phyloP scores from a whole-genome alignment of 2,329 filamentous ascomycete species.

The Trichoderma simmonsii region DNA sequence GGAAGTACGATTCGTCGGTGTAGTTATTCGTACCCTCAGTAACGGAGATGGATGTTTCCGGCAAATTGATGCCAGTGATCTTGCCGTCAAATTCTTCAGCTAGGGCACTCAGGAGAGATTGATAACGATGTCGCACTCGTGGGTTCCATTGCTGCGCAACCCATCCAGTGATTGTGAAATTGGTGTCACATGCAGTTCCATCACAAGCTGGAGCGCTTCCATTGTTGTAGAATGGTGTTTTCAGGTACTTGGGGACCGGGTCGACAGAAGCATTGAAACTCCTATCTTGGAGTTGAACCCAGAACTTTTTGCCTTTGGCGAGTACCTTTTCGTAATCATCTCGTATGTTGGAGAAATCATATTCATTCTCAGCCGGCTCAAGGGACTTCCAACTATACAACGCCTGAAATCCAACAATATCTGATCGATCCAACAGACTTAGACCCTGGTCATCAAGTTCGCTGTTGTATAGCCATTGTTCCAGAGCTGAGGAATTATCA shows the following conservation, averaged over 20 bases:
- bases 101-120: conserved; percentile 20
- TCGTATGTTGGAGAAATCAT: neutral
- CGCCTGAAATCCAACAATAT: conserved; percentile 19
- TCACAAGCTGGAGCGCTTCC: conserved; percentile 23
- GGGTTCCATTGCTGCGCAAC: conserved; percentile 9
- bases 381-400: conserved; percentile 21
- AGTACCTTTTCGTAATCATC: conserved; percentile 31
- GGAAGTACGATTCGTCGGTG: conserved; percentile 16
- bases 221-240: conserved; percentile 22
- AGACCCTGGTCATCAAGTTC: conserved; percentile 7
- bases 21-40: conserved; percentile 9
- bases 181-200: conserved; percentile 15
- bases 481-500: neutral
- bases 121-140: conserved; percentile 21
- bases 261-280: conserved; percentile 18
- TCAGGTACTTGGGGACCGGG: conserved; percentile 22
- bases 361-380: neutral
- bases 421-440: conserved; percentile 14
- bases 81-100: conserved; percentile 22
- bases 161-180: neutral
- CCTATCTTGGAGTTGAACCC: conserved; percentile 25
- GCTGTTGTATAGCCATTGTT: conserved; percentile 16
- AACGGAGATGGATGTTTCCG: conserved; percentile 22
- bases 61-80: conserved; percentile 23
- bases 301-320: conserved; percentile 24